Percentiles rank a stretch among this genome's conserved stretches.
Evolutionary conservation across 2,329 filamentous ascomycete species (phyloP).

Genomic region (Arthrobotrys conoides): DNA sequence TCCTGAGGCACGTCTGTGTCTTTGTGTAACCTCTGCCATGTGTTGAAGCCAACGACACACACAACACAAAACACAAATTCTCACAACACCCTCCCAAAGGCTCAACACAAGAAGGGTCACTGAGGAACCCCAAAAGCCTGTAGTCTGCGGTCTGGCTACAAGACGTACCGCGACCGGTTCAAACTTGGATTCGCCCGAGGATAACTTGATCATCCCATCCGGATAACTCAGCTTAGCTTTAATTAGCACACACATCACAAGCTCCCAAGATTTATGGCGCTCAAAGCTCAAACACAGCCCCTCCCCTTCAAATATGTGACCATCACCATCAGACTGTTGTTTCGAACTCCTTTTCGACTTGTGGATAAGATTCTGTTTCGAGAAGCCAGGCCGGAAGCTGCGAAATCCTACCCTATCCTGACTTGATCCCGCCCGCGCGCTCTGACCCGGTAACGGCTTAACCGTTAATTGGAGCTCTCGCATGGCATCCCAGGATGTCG

Average conservation of each 20-base stretch:
- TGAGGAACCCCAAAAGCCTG: too few relatives aligned
- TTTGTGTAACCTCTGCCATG: conserved; percentile 40
- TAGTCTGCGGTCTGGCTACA: too few relatives aligned
- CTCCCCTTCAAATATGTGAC: conserved; percentile 11
- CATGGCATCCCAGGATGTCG: conserved; percentile 33
- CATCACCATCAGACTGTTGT: conserved; percentile 25
- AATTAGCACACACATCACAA: not conserved
- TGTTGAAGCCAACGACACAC: conserved; percentile 53
- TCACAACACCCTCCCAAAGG: conserved; percentile 18
- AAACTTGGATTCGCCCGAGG: conserved; percentile 19
- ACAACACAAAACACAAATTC: conserved; percentile 25
- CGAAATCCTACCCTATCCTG: conserved; percentile 11
- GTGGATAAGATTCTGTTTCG: conserved; percentile 34
- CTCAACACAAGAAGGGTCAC: too few relatives aligned
- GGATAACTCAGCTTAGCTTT: not conserved
- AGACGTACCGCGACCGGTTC: too few relatives aligned
- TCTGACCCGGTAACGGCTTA: conserved; percentile 36
- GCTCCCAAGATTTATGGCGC: conserved; percentile 30
- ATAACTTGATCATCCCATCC: not conserved
- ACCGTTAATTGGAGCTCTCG: conserved; percentile 8
- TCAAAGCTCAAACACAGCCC: conserved; percentile 41
- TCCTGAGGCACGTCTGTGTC: too few relatives aligned
- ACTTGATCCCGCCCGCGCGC: conserved; percentile 28
- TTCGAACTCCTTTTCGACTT: conserved; percentile 36
- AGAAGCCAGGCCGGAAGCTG: conserved; percentile 5